A percentile compares a stretch with the other conserved stretches of the same genome.
Conservation (phyloP, 129 eudicot genomes). For the Artemisia tridentata region DNA sequence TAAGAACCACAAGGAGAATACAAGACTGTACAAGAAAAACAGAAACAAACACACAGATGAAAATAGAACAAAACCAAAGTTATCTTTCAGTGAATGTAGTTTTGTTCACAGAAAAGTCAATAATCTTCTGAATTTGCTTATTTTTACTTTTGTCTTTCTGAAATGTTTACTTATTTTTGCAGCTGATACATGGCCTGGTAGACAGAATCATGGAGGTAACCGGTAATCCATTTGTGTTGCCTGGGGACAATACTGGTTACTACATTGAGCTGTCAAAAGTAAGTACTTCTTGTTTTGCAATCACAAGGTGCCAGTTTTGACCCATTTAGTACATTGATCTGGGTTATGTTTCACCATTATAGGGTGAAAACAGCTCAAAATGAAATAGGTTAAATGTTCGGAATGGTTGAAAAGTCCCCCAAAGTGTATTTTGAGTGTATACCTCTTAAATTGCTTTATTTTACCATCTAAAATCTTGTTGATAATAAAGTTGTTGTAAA, state of each 20-base stretch:
- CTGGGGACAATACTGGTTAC: slow-evolving; percentile 75
- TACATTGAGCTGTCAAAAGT: slow-evolving; percentile 69
- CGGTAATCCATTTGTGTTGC: slow-evolving; percentile 58
- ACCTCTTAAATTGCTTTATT: background rate
- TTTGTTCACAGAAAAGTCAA: background rate
- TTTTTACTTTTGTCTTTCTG: background rate
- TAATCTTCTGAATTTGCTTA: background rate
- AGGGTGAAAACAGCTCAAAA: background rate
- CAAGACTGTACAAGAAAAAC: too few species aligned
- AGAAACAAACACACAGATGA: too few species aligned
- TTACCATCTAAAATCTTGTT: background rate
- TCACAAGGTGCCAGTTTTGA: background rate
- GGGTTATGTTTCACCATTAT: background rate
- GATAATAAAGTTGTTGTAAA: background rate
- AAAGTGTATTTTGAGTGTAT: background rate
- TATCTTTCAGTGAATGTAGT: slow-evolving; percentile 11
- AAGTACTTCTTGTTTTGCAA: slow-evolving; percentile 15
- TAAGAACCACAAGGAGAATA: too few species aligned
- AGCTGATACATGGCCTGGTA: slow-evolving; percentile 87
- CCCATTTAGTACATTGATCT: background rate
- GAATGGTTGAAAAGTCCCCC: background rate
- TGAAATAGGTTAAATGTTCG: background rate
- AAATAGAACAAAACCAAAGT: too few species aligned
- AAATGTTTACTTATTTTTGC: slow-evolving; percentile 20
- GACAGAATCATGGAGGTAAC: slow-evolving; percentile 89